Conservation (phyloP, 495 filamentous ascomycete species). For the Podospora conica region DNA sequence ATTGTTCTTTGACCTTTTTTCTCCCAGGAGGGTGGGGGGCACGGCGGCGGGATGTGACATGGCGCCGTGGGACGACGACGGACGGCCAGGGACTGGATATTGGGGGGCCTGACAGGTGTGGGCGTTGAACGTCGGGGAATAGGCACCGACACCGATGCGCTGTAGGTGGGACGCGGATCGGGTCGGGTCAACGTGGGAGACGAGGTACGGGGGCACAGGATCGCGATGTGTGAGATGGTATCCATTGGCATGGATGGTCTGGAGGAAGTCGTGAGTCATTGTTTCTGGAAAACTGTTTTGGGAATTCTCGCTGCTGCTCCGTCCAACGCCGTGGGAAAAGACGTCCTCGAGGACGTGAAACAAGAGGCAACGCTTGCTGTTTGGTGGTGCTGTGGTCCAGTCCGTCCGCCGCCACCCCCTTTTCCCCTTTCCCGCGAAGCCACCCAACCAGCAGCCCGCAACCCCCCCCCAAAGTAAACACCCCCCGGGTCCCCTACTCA, state of each 20-base stretch:
- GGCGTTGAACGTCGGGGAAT: background rate
- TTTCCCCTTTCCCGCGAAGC: too few relatives aligned
- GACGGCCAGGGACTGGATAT: background rate
- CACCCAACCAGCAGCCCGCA: too few relatives aligned
- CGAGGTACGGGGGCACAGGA: background rate
- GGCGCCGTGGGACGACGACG: background rate
- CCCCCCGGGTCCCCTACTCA: constrained; percentile 11
- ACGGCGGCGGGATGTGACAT: background rate
- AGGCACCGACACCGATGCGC: background rate
- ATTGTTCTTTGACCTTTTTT: background rate
- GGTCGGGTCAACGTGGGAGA: background rate
- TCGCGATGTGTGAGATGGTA: background rate
- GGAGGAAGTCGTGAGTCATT: background rate
- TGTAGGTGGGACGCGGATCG: background rate
- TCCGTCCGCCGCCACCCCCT: background rate
- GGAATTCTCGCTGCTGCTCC: background rate
- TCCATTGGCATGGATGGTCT: background rate
- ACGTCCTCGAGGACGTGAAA: background rate
- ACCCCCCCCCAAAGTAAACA: background rate
- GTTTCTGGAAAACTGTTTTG: background rate
- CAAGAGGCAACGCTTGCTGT: background rate
- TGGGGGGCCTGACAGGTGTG: background rate
- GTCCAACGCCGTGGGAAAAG: background rate
- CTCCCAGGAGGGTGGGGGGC: background rate
- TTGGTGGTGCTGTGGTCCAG: background rate